These are phyloP conservation scores for Solanum hybrid DNA, from an alignment of 305 asterid species.

Conservation along the genomic window DNA sequence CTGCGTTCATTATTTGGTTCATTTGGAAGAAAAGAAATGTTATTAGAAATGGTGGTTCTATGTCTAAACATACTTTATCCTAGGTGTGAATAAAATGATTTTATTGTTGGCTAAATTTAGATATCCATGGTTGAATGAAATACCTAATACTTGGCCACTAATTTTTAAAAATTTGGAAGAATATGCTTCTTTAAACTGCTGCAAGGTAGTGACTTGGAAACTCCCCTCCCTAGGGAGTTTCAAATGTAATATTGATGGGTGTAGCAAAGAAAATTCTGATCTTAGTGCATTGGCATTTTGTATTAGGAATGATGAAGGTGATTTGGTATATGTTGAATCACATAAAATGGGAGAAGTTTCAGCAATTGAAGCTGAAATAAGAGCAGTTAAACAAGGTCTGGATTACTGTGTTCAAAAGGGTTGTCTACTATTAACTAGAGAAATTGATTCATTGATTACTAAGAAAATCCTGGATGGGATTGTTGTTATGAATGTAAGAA, in stretches of 20 bases:
- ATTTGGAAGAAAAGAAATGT: too few species aligned
- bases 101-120: neutral
- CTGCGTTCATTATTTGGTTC: neutral
- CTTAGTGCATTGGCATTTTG: neutral
- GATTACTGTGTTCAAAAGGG: neutral
- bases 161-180: neutral
- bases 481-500: neutral
- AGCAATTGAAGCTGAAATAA: neutral
- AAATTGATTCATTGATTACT: neutral
- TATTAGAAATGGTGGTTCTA: neutral
- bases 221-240: neutral
- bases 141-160: neutral
- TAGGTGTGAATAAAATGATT: neutral
- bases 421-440: neutral
- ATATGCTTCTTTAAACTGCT: too few species aligned
- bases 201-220: neutral
- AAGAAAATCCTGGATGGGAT: neutral
- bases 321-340: neutral
- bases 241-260: neutral
- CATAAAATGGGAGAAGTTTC: neutral
- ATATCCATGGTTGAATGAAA: neutral
- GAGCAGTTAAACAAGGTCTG: neutral
- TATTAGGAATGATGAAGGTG: neutral
- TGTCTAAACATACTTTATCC: neutral
- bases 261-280: neutral